Base-by-base conservation (phyloP, 2,329 filamentous ascomycete genomes). In the Pseudofabraea citricarpa region DNA sequence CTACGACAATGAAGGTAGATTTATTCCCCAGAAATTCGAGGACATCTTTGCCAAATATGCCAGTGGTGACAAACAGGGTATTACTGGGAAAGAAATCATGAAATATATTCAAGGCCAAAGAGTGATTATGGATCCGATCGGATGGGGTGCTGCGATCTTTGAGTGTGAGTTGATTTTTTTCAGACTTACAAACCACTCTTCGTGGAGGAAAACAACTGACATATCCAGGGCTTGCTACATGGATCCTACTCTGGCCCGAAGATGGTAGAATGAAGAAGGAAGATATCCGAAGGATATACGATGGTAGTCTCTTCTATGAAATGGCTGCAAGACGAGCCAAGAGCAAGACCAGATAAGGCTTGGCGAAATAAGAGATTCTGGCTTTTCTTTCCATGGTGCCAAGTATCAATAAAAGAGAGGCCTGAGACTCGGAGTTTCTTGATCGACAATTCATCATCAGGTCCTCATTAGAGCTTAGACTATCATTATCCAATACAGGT, bases 211-310 rank as follows among this genome's bases (percentile, higher is more conserved):
- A 9, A 23, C 3, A 18, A 12, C 13, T 42, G 15, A n/a, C 29
- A 7, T 7, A 2, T 5, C 12, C 18, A 66, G 69, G 69, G 68
- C 52, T 67, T 3, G 72, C 72, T 0, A 72, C 72, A 1, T 77
- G 73, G 44, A 52, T 79, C 13, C 61, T 81, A 35, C 60, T 79
- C 5, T 74, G 71, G 71, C 75, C 77, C 0, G 66, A 70, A 31
- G 74, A 81, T 54, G 77, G 77, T 0, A 63, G 64, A 40, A 69
- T 81, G 61, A 67, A 60, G 54, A 81, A 81, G 59, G 75, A 81
- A 36, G 77, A 81, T 41, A 65, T 77, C 15, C 57, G 73, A n/a
- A 56, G 68, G 6, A 61, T 76, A 5, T 77, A 70, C 50, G 72
- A 77, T 56, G 73, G 74, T 7, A 74, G 71, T 54, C 64, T 75